These are phyloP conservation scores for Kalanchoe fedtschenkoi DNA, from an alignment of 164 flowering plant species.

Conservation along the genomic window DNA sequence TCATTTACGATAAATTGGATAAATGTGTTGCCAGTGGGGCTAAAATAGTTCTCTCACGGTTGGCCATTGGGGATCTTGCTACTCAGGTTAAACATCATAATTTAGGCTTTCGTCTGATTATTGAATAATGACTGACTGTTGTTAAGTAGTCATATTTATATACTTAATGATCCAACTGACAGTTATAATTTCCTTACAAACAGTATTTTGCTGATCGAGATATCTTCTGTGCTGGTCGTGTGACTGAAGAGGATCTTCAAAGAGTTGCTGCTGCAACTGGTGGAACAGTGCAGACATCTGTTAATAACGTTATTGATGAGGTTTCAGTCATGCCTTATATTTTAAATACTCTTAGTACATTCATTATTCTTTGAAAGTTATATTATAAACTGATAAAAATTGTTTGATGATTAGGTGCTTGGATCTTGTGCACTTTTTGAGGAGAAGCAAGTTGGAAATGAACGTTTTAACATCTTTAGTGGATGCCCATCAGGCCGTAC, in stretches of 20 bases:
- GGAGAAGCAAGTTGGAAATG: conserved; percentile 96
- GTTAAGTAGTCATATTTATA: no score
- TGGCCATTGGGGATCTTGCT: conserved; percentile 93
- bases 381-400: neutral
- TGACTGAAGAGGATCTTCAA: conserved; percentile 86
- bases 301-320: conserved; percentile 89
- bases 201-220: conserved; percentile 99
- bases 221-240: conserved; percentile 99
- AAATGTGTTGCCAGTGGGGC: conserved; percentile 96
- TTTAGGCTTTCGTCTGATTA: neutral
- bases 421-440: conserved; percentile 93
- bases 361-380: neutral
- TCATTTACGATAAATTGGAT: conserved; percentile 94
- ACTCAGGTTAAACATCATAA: conserved; percentile 60
- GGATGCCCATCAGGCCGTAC: conserved; percentile 92
- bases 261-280: conserved; percentile 97
- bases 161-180: neutral
- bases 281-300: conserved; percentile 95
- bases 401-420: conserved; percentile 52
- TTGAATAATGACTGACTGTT: neutral
- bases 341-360: neutral
- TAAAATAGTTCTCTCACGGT: conserved; percentile 84
- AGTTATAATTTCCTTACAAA: neutral
- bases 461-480: conserved; percentile 88
- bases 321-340: conserved; percentile 18